These are phyloP conservation scores for Penicillium sp. DNA, from an alignment of 2,329 filamentous ascomycete genomes.

Conservation along the genomic window DNA sequence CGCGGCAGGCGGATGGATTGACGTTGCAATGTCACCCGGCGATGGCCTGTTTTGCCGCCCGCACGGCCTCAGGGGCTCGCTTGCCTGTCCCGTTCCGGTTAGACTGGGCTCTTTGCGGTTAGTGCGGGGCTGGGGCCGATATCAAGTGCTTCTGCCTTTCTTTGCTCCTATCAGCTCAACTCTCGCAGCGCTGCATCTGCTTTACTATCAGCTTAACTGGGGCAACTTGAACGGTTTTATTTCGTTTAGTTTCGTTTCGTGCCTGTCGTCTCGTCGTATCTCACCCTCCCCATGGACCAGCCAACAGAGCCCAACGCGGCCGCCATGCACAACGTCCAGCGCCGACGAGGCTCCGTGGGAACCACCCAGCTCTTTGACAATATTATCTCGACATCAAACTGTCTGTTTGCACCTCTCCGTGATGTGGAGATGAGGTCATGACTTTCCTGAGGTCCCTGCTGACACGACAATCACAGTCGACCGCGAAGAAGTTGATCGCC, in stretches of 20 bases:
- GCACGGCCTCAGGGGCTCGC: constrained; percentile 50
- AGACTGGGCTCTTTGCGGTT: constrained; percentile 12
- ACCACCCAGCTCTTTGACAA: constrained; percentile 80
- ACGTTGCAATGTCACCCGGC: constrained; percentile 48
- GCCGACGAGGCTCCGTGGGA: constrained; percentile 50
- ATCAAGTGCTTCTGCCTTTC: constrained; percentile 34
- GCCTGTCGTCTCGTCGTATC: constrained; percentile 31
- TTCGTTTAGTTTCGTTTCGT: not conserved
- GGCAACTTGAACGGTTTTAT: too few species aligned
- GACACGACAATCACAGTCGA: constrained; percentile 67
- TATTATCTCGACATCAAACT: constrained; percentile 96
- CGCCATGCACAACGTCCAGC: constrained; percentile 49
- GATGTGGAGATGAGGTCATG: not conserved
- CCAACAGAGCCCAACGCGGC: constrained; percentile 46
- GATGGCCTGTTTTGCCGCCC: constrained; percentile 46
- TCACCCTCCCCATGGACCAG: constrained; percentile 33
- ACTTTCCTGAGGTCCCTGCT: not conserved
- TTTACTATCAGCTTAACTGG: not conserved
- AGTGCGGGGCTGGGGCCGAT: constrained; percentile 49
- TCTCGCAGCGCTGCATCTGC: not conserved
- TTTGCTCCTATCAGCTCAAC: not conserved
- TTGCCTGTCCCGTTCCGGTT: constrained; percentile 42
- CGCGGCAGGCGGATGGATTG: constrained; percentile 45
- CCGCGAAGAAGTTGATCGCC: constrained; percentile 91
- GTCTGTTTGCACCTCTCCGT: constrained; percentile 57